A percentile compares a stretch with the other conserved stretches of the same genome.
These are phyloP conservation scores for Litsea cubeba DNA, from an alignment of 164 flowering plant genomes.

Conservation along the genomic window DNA sequence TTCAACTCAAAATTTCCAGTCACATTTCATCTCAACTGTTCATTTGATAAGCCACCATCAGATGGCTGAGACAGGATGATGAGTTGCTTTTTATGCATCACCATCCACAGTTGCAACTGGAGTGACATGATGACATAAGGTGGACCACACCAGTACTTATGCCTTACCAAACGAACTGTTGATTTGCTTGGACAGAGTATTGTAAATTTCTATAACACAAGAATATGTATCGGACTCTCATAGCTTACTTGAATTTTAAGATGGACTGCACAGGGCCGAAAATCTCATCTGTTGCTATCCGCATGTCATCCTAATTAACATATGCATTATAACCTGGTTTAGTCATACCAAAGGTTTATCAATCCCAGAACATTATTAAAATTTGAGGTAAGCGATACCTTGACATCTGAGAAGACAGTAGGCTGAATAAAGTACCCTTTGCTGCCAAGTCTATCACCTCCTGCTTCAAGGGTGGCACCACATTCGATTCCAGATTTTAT, in stretches of 20 bases:
- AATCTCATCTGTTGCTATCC: constrained; percentile 83
- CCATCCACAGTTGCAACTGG: background rate
- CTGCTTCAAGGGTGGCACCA: constrained; percentile 60
- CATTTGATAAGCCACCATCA: too few species aligned
- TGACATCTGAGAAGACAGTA: constrained; percentile 88
- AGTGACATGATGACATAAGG: background rate
- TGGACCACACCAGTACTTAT: background rate
- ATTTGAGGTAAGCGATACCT: constrained; percentile 25
- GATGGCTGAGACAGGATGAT: background rate
- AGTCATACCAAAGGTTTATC: background rate
- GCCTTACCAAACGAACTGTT: background rate
- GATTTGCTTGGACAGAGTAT: background rate
- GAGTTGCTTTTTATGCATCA: background rate
- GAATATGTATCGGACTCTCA: too few species aligned
- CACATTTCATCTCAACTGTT: too few species aligned
- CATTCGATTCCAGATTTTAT: constrained; percentile 52
- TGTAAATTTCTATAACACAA: background rate
- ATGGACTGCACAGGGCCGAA: constrained; percentile 94
- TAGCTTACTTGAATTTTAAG: constrained; percentile 76
- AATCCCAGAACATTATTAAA: background rate
- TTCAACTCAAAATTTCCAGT: too few species aligned
- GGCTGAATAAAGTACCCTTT: constrained; percentile 83
- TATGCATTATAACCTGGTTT: constrained; percentile 4
- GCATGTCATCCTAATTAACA: constrained; percentile 62
- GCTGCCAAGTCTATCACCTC: constrained; percentile 34